Evolutionary conservation across 73 alveolate genomes (phyloP), one percentile per base, ranked within the genome.

Genomic region (Tetrahymena borealis): DNA sequence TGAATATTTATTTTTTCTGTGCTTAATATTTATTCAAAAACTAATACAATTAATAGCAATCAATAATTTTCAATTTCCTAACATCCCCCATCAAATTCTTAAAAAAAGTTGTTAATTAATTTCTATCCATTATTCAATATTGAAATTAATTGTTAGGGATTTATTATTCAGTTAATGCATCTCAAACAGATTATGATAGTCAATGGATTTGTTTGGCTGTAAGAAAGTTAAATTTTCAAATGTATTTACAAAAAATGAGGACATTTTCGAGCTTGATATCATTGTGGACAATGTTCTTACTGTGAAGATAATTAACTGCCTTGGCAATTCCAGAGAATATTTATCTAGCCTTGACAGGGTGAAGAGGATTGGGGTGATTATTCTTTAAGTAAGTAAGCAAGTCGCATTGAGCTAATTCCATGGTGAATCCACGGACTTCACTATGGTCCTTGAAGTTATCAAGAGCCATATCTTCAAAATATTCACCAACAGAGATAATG

Each of bases 181-280:
- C n/a, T n/a, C n/a, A n/a, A n/a, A n/a, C n/a, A n/a, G n/a, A n/a
- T n/a, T n/a, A n/a, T n/a, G n/a, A n/a, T n/a, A n/a, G n/a, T n/a
- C n/a, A n/a, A n/a, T n/a, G n/a, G n/a, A n/a, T n/a, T n/a, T n/a
- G n/a, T n/a, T n/a, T n/a, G n/a, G 85, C 38, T 24, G 7, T 24
- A 0, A 24, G 7, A 60, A 60, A 60, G 28, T 60, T 18, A 60
- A 60, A 60, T 60, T 60, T 60, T 60, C n/a, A 60, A 24, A 13
- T 13, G n/a, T 60, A 60, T 5, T 60, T 60, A 60, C 85, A 32
- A 60, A 60, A 60, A 60, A 60, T n/a, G 85, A 60, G 85, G 85
- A 60, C 13, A 20, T 60, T 60, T 78, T 94, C 96, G 38, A 94
- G 79, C 92, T 94, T 94, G 39, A 94, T 94, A 94, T 94, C 96